Evolutionary conservation across 208 protist species (phyloP), one percentile per base, ranked within the genome.

Genomic region (Leishmania tarentolae): DNA sequence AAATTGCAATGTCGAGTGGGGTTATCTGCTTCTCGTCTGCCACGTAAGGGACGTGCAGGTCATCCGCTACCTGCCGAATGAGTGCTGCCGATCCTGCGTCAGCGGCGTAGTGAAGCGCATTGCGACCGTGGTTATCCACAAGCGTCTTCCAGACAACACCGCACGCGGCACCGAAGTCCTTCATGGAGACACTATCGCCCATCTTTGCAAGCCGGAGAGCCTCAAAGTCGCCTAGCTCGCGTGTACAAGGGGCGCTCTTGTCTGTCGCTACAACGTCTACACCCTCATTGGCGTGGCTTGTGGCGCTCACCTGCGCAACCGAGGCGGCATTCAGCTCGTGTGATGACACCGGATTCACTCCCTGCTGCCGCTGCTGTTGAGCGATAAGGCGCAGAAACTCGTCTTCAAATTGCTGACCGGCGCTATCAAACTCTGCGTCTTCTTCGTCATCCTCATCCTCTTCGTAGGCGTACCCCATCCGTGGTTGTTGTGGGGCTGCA

Each of bases 21-120:
- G 90, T 95, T 78, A 95, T 84, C 40, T 85, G 87, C 72, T 92
- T 92, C 53, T 93, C 87, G 71, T 95, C 93, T 42, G 73, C 85
- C 35, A 78, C 66, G 81, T 91, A 94, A 21, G 91, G 92, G 50
- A 97, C 90, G 37, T 79, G 70, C 11, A 80, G 78, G 52, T 89
- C 80, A 3, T 74, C 71, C 15, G 88, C 75, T 21, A 96, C 82
- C 56, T 81, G 75, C 82, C 91, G 83, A 11, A 96, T 84, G 40
- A 95, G 78, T n/a, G 65, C 42, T 1, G 88, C 56, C 56, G 80
- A 81, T 17, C 94, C 92, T 72, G 89, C 89, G 76, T 97, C 94
- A 11, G 92, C 92, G 37, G 90, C 92, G 82, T 97, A 97, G 84
- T 97, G 94, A 56, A 95, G 80, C 28, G 89, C 88, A 57, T 97